These are phyloP conservation scores for Pelargonium cotyledonis DNA, from an alignment of 441 rosid genomes.

Conservation along the genomic window DNA sequence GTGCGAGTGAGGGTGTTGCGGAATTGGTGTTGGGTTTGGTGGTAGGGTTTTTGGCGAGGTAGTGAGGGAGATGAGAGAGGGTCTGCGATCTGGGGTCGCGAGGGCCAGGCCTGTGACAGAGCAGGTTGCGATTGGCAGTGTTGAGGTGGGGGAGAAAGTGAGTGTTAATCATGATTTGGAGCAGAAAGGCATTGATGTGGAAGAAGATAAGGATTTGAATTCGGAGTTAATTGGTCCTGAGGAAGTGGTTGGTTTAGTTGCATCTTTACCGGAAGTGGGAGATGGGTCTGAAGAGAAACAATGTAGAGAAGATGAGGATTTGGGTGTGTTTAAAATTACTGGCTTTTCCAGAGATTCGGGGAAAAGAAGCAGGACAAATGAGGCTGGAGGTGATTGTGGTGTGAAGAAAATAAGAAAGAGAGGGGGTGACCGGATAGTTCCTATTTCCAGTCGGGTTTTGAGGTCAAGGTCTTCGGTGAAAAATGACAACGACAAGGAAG, in stretches of 20 bases:
- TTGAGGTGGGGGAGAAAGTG: neutral
- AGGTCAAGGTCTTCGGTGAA: constrained; percentile 36
- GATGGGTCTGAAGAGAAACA: constrained; percentile 16
- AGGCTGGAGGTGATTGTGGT: constrained; percentile 9
- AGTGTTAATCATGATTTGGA: neutral
- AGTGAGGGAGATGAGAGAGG: constrained; percentile 36
- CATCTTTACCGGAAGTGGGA: neutral
- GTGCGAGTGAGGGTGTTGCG: neutral
- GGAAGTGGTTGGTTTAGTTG: neutral
- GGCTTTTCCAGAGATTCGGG: constrained; percentile 17
- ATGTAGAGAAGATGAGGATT: constrained; percentile 17
- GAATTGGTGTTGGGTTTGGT: constrained; percentile 3
- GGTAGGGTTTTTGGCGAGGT: constrained; percentile 15
- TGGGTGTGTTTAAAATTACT: constrained; percentile 13
- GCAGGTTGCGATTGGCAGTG: constrained; percentile 13
- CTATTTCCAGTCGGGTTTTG: constrained; percentile 37
- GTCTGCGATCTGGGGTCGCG: constrained; percentile 34
- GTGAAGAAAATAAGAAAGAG: constrained; percentile 24
- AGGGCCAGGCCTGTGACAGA: constrained; percentile 24
- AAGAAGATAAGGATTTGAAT: neutral
- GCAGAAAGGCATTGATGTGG: constrained; percentile 2
- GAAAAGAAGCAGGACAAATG: constrained; percentile 25
- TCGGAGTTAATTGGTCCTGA: neutral
- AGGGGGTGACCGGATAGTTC: constrained; percentile 16
- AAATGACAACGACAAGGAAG: constrained; percentile 14